These are phyloP conservation scores for Leccinum pellstonianum DNA, from an alignment of 768 basidiomycete species.

Conservation along the genomic window DNA sequence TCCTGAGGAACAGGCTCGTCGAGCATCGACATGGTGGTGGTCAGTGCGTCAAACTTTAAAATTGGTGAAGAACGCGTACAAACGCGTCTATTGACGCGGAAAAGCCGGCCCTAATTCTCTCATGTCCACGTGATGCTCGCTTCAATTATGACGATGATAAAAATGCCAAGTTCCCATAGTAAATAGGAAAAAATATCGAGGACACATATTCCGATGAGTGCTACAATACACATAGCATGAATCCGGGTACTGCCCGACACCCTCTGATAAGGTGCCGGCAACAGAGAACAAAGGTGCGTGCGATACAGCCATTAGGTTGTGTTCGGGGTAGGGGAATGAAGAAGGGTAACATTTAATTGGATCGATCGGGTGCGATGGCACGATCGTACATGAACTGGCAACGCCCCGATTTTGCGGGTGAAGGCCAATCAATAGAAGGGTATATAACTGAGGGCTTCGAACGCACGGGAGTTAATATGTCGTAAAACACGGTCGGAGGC, in stretches of 20 bases:
- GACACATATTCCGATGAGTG: conserved; percentile 5
- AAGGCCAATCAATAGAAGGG: not conserved
- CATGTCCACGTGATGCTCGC: conserved; percentile 7
- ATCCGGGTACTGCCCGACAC: conserved; percentile 4
- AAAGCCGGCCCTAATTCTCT: conserved; percentile 34
- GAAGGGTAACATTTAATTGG: not conserved
- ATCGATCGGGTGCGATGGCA: conserved; percentile 6
- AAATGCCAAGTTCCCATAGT: not conserved
- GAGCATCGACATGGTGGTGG: conserved; percentile 34
- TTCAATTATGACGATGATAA: not conserved
- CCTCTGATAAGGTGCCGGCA: conserved; percentile 2
- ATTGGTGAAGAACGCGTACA: conserved; percentile 11
- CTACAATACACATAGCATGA: conserved; percentile 10
- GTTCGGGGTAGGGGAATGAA: conserved; percentile 3
- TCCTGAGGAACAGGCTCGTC: conserved; percentile 62
- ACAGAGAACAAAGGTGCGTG: conserved; percentile 6
- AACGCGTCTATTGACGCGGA: conserved; percentile 24
- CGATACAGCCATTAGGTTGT: conserved; percentile 14
- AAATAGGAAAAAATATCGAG: not conserved
- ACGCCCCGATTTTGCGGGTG: conserved; percentile 11
- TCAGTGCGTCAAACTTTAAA: not conserved
- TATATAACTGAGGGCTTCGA: conserved; percentile 2
- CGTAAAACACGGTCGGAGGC: not conserved
- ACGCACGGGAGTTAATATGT: conserved; percentile 8
- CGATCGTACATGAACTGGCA: conserved; percentile 12